These are phyloP conservation scores for Nadsonia commutata DNA, from an alignment of 1,139 yeast genomes.

Conservation along the genomic window DNA sequence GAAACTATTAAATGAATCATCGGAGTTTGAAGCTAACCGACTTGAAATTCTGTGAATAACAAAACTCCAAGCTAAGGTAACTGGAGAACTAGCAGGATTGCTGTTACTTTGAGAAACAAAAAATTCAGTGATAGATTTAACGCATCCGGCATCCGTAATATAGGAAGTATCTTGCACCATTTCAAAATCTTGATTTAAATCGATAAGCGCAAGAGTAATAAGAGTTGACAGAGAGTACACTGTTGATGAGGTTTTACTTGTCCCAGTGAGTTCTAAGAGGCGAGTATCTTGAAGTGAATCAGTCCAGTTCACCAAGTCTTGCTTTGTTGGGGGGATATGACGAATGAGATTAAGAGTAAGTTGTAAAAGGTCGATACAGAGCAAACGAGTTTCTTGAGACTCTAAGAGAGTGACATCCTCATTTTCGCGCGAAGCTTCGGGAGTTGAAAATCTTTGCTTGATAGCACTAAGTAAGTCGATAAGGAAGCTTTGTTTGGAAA, in stretches of 20 bases:
- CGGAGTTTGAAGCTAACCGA: constrained; percentile 1
- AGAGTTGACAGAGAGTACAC: constrained; percentile 14
- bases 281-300: neutral
- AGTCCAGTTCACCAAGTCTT: neutral
- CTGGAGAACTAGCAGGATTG: constrained; percentile 29
- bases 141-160: constrained; percentile 29
- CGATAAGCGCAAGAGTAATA: constrained; percentile 19
- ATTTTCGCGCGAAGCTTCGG: neutral
- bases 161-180: constrained; percentile 23
- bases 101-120: constrained; percentile 13
- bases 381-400: neutral
- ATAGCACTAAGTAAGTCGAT: neutral
- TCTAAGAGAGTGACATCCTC: neutral
- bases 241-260: constrained; percentile 1
- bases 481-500: neutral
- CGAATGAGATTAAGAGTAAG: neutral
- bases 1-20: constrained; percentile 5
- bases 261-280: neutral
- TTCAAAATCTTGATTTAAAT: constrained; percentile 19
- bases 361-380: neutral
- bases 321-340: neutral
- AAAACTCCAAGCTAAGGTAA: constrained; percentile 61
- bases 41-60: constrained; percentile 31
- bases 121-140: constrained; percentile 29
- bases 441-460: neutral